Percentiles rank a stretch among this genome's conserved stretches.
Conservation (phyloP, 345 rosid genomes). For the Sapria himalayana region DNA sequence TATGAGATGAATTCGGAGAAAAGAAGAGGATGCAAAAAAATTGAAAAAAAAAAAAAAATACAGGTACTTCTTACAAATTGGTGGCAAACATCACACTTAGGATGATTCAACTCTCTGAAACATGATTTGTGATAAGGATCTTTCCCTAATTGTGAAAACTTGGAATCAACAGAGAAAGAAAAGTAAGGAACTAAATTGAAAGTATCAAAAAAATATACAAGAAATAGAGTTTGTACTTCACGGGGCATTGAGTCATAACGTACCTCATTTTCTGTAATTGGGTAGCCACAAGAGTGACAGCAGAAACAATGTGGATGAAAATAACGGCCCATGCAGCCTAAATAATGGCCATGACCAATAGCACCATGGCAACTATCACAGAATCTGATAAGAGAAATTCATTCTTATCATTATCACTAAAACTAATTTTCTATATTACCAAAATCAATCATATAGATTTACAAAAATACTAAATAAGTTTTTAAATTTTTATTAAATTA, state of each 20-base stretch:
- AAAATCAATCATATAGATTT: too few species aligned
- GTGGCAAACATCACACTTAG: constrained; percentile 87
- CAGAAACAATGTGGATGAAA: constrained; percentile 85
- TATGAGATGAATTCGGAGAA: not conserved
- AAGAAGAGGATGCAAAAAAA: not conserved
- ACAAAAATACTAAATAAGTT: too few species aligned
- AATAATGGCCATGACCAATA: constrained; percentile 49
- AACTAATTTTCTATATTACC: too few species aligned
- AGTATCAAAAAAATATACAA: constrained; percentile 5
- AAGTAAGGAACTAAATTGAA: constrained; percentile 11
- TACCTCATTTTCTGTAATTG: constrained; percentile 82
- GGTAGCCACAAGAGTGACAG: constrained; percentile 42
- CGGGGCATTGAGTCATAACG: not conserved
- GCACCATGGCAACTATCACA: constrained; percentile 61
- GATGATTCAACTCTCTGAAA: constrained; percentile 76
- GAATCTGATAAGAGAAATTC: too few species aligned
- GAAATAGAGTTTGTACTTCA: not conserved
- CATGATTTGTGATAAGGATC: constrained; percentile 76
- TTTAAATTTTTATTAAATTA: too few species aligned
- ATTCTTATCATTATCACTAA: too few species aligned
- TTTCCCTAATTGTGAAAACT: constrained; percentile 62
- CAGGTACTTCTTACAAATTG: constrained; percentile 45
- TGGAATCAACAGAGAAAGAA: constrained; percentile 22
- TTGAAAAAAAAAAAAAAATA: not conserved
- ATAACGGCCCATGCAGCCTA: constrained; percentile 63